phyloP scores from a whole-genome alignment of 2,329 filamentous ascomycete genomes.

The Macrophomina tecta region DNA sequence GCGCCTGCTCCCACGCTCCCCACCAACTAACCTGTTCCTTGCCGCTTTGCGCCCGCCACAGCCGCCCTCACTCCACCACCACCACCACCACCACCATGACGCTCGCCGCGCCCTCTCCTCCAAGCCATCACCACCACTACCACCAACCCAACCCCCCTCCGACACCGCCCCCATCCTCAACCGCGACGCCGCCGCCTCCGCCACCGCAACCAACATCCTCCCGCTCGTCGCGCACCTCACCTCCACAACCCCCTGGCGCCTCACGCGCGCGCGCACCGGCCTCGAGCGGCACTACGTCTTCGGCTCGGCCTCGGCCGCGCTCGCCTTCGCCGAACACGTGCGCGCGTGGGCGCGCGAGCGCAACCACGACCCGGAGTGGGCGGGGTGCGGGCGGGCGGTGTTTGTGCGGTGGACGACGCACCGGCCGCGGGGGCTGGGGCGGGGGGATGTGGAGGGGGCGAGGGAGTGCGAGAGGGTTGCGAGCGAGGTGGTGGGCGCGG shows the following conservation, averaged over 20 bases:
- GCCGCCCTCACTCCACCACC: neutral
- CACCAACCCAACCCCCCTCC: neutral
- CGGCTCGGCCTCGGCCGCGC: neutral
- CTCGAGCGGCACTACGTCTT: neutral
- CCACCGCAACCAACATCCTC: too few relatives aligned
- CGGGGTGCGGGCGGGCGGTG: slow-evolving; percentile 7
- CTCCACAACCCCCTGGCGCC: neutral
- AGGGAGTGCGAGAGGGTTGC: neutral
- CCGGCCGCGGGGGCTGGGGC: neutral
- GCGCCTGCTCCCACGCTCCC: neutral
- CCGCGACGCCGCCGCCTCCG: too few relatives aligned
- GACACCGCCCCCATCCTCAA: neutral
- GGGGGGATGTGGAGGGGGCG: neutral
- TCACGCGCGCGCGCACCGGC: neutral
- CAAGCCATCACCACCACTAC: neutral
- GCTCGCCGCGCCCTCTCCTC: neutral
- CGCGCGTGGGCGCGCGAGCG: neutral
- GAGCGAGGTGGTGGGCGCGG: neutral
- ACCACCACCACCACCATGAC: neutral
- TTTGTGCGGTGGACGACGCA: slow-evolving; percentile 10
- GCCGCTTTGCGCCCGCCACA: neutral
- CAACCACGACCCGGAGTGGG: slow-evolving; percentile 2
- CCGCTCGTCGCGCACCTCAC: neutral
- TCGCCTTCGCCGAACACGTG: neutral
- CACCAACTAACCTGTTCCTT: too few relatives aligned